phyloP scores from a whole-genome alignment of 768 basidiomycete species.

The Russula vinacea region DNA sequence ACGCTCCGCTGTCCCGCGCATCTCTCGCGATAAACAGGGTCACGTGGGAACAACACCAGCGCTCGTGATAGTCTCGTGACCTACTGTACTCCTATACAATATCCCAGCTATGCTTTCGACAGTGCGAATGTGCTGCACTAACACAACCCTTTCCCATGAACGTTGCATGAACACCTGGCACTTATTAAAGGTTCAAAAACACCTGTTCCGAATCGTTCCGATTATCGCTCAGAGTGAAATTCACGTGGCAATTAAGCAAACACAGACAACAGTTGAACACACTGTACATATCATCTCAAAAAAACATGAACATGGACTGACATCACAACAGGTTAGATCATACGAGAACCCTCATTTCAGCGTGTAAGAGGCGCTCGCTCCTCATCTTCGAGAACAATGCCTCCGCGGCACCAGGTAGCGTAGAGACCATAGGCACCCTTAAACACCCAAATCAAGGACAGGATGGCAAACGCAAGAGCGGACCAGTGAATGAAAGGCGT shows the following conservation, averaged over 20 bases:
- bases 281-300: background rate
- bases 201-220: no score
- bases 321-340: background rate
- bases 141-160: no score
- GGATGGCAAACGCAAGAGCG: slow-evolving; percentile 78
- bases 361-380: slow-evolving; percentile 83
- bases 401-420: slow-evolving; percentile 41
- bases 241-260: background rate
- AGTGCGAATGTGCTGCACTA: no score
- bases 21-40: slow-evolving; percentile 22
- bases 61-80: background rate
- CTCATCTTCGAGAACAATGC: slow-evolving; percentile 72
- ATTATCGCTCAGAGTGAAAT: no score
- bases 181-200: no score
- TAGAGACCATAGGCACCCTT: slow-evolving; percentile 65
- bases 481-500: slow-evolving; percentile 86
- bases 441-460: slow-evolving; percentile 79
- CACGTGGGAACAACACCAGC: slow-evolving; percentile 16
- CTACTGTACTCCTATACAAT: no score
- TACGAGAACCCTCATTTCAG: background rate
- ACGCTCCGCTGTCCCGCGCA: slow-evolving; percentile 23
- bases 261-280: background rate
- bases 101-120: no score
- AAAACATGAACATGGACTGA: background rate
- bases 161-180: no score